A percentile compares a stretch with the other conserved stretches of the same genome.
phyloP scores from a whole-genome alignment of 768 basidiomycete genomes.

The Psilocybe cubensis region DNA sequence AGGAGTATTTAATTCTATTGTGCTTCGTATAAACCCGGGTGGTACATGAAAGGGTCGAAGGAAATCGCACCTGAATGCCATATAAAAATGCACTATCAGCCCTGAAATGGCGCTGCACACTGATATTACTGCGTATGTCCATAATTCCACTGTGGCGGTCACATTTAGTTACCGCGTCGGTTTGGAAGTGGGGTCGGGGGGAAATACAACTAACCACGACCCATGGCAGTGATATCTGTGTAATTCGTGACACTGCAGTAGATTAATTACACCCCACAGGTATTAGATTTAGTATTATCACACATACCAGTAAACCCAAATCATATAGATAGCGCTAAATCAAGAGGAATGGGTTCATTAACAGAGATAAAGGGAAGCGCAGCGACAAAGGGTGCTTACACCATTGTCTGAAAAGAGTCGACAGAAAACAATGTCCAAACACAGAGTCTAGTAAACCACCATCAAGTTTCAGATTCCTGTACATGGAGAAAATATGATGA shows the following conservation, averaged over 20 bases:
- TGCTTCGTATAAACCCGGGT: not conserved
- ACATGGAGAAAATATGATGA: not conserved
- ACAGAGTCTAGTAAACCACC: not conserved
- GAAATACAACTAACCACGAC: constrained; percentile 1
- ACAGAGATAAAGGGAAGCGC: not conserved
- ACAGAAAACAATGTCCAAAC: not conserved
- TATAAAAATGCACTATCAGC: constrained; percentile 38
- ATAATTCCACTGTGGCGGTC: constrained; percentile 27
- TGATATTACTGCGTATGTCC: constrained; percentile 40
- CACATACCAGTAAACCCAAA: constrained; percentile 27
- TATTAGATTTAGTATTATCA: not conserved
- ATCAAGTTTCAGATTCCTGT: not conserved
- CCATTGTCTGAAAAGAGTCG: constrained; percentile 22
- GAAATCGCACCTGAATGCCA: constrained; percentile 29
- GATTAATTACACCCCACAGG: not conserved
- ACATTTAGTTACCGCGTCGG: not conserved
- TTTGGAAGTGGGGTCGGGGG: not conserved
- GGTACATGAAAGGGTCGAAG: too few relatives aligned
- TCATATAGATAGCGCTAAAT: constrained; percentile 28
- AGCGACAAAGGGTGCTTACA: constrained; percentile 26
- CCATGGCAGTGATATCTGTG: constrained; percentile 9
- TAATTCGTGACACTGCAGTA: constrained; percentile 14
- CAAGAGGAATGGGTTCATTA: not conserved
- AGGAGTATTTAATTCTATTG: not conserved
- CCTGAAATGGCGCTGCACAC: constrained; percentile 37